Evolutionary conservation across 1,284 basidiomycete species (phyloP).

Genomic region (Agaricales sp.): DNA sequence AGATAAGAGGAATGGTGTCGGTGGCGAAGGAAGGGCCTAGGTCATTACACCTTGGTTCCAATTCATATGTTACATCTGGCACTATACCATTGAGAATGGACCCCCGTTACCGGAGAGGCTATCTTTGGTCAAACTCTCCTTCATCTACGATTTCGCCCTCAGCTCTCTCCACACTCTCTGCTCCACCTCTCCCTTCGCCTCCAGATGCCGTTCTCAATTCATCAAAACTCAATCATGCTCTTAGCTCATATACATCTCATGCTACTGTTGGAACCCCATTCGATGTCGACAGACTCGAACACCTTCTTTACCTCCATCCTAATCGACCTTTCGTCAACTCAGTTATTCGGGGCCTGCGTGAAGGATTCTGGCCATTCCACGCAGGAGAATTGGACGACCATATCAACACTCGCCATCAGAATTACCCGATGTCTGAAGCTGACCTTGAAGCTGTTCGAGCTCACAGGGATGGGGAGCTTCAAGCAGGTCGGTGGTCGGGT

Average conservation of each 20-base stretch:
- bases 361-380: conserved; percentile 19
- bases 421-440: conserved; percentile 10
- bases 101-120: not conserved
- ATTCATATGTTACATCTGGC: too few relatives aligned
- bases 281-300: conserved; percentile 9
- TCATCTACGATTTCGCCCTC: not conserved
- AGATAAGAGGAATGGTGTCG: conserved; percentile 3
- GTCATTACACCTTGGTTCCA: too few relatives aligned
- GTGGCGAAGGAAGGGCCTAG: conserved; percentile 5
- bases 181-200: not conserved
- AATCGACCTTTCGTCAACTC: conserved; percentile 17
- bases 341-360: conserved; percentile 12
- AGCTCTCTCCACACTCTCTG: not conserved
- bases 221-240: too few relatives aligned
- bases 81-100: not conserved
- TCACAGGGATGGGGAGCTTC: conserved; percentile 14
- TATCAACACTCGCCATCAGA: conserved; percentile 3
- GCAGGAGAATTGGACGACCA: conserved; percentile 9
- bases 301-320: conserved; percentile 13
- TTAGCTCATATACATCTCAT: too few relatives aligned
- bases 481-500: conserved; percentile 14
- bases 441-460: conserved; percentile 13
- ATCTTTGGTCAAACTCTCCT: not conserved
- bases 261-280: not conserved
- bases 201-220: not conserved